Base-by-base conservation (phyloP, 2,329 filamentous ascomycete genomes). In the Monilinia aucupariae region DNA sequence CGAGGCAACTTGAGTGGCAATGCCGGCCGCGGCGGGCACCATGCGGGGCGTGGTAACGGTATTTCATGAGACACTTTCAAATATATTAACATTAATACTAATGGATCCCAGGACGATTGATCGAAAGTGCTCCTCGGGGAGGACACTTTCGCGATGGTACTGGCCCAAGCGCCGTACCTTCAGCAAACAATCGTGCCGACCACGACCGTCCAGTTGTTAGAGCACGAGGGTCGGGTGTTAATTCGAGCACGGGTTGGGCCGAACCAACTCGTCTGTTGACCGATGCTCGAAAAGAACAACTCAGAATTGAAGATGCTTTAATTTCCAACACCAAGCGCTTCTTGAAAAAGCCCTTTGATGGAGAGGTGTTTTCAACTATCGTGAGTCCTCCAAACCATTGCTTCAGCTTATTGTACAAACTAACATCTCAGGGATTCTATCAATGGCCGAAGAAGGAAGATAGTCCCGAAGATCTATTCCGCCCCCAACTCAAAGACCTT, bases 401-500 rank as follows among this genome's bases (percentile, higher is more conserved):
- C 30, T 30, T 53, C 6, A 54, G 6, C 20, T 20, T 15, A 5
- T 53, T 20, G 25, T 25, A 12, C 30, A 39, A 4, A 41, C 52
- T 62, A n/a, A 62, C 20, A 15, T 30, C 30, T 39, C 27, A 66
- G 65, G 70, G 66, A 2, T 65, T 58, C 39, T 71, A 70, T 41
- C 50, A 69, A 12, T 72, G 69, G 71, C 68, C 67, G 58, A 58
- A 55, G 17, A 65, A 60, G 6, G 39, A 56, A 13, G 54, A 54
- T 3, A 37, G 37, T 13, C 67, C 68, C 17, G 53, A 34, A 4
- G 54, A 65, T 2, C 41, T 70, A 20, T 61, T 71, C 17, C 66
- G 68, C 15, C 52, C 45, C 1, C 48, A 59, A 17, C 65, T 71
- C 30, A 68, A 71, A 45, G 65, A 67, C 22, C 64, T 72, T 2